Evolutionary conservation across 495 filamentous ascomycete species (phyloP).

Genomic region (Hypoxylon crocopeplum): DNA sequence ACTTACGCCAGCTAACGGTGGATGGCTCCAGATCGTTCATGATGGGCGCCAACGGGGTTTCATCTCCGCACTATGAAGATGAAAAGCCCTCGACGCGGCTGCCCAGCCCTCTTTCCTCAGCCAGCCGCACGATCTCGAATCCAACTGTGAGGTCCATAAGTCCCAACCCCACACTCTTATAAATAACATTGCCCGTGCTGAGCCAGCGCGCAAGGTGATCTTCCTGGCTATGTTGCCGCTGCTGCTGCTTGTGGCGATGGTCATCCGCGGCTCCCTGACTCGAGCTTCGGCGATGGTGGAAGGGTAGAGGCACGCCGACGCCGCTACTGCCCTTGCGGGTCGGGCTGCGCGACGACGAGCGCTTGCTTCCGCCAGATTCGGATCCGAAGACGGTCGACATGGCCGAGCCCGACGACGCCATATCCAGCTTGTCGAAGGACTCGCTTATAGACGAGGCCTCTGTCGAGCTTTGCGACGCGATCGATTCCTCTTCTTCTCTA

Average conservation of each 20-base stretch:
- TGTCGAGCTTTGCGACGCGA: slow-evolving; percentile 30
- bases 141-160: slow-evolving; percentile 84
- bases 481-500: slow-evolving; percentile 36
- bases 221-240: slow-evolving; percentile 48
- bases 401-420: slow-evolving; percentile 32
- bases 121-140: slow-evolving; percentile 74
- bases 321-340: slow-evolving; percentile 20
- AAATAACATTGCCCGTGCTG: slow-evolving; percentile 82
- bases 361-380: slow-evolving; percentile 29
- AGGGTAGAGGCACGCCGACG: slow-evolving; percentile 15
- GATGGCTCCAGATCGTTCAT: slow-evolving; percentile 10
- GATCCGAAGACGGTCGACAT: slow-evolving; percentile 42
- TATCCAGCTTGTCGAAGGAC: slow-evolving; percentile 38
- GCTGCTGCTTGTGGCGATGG: slow-evolving; percentile 43
- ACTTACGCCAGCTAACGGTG: neutral
- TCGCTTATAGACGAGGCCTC: slow-evolving; percentile 30
- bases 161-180: slow-evolving; percentile 81
- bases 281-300: slow-evolving; percentile 29
- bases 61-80: slow-evolving; percentile 10
- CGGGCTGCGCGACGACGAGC: slow-evolving; percentile 39
- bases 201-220: slow-evolving; percentile 73
- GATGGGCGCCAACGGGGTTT: neutral
- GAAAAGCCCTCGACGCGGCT: slow-evolving; percentile 74
- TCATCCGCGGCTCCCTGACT: slow-evolving; percentile 30
- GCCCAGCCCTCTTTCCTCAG: slow-evolving; percentile 75